phyloP scores from a whole-genome alignment of 176 grass and related monocot genomes.

The Musa troglodytarum region DNA sequence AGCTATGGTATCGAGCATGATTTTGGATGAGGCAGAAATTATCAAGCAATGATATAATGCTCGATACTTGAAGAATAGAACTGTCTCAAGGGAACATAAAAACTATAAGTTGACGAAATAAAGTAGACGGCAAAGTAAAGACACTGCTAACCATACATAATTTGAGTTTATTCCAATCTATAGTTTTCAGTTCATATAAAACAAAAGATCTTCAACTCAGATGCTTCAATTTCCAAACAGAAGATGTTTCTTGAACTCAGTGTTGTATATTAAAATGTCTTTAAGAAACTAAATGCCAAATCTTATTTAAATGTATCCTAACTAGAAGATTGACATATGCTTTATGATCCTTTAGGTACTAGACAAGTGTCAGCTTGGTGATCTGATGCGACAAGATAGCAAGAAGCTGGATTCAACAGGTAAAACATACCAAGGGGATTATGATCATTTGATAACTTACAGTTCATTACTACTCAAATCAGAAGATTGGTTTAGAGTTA shows the following conservation, averaged over 20 bases:
- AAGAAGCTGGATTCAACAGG: constrained; percentile 77
- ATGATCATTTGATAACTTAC: neutral
- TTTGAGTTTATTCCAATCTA: neutral
- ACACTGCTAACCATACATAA: neutral
- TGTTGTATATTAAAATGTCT: neutral
- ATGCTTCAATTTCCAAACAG: neutral
- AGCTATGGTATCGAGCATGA: neutral
- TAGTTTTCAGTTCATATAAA: neutral
- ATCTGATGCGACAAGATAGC: constrained; percentile 45
- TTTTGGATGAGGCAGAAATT: neutral
- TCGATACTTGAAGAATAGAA: neutral
- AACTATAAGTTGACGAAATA: neutral
- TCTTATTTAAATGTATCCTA: too few relatives aligned
- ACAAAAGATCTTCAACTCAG: neutral
- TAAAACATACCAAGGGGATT: constrained; percentile 17
- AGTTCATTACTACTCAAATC: neutral
- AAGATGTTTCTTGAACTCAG: neutral
- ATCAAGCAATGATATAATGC: neutral
- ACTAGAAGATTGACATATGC: neutral
- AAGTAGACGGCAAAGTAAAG: neutral
- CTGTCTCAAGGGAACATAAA: neutral
- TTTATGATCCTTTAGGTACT: constrained; percentile 31
- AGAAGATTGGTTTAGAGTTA: neutral
- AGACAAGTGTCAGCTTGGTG: constrained; percentile 84
- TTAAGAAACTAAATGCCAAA: too few relatives aligned